These are phyloP conservation scores for Penicillium canescens DNA, from an alignment of 495 filamentous ascomycete species.

Conservation along the genomic window DNA sequence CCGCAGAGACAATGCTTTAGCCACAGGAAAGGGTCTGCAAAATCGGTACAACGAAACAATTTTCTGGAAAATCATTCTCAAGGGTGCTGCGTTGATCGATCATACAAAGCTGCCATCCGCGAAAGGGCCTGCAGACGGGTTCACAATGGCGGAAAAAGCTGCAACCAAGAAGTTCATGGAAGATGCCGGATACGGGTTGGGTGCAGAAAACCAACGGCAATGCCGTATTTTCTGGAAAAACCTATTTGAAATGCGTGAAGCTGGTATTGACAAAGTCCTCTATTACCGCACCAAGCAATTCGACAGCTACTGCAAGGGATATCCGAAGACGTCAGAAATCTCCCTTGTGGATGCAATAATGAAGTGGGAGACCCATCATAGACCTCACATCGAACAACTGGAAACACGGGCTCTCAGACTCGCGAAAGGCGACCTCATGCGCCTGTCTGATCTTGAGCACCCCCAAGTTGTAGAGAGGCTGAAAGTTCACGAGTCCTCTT, in stretches of 20 bases:
- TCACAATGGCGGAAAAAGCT: constrained; percentile 25
- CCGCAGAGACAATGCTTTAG: constrained; percentile 14
- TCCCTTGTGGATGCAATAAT: constrained; percentile 14
- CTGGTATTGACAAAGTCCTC: constrained; percentile 17
- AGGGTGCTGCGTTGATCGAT: constrained; percentile 18
- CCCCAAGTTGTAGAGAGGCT: constrained; percentile 7
- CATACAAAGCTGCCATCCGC: constrained; percentile 11
- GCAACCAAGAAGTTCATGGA: constrained; percentile 22
- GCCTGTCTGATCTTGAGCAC: not conserved
- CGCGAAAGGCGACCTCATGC: not conserved
- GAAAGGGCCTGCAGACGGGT: constrained; percentile 22
- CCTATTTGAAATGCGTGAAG: constrained; percentile 20
- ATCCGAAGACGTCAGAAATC: constrained; percentile 8
- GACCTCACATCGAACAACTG: constrained; percentile 18
- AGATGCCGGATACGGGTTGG: constrained; percentile 12
- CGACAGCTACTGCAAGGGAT: constrained; percentile 18
- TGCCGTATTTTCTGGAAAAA: constrained; percentile 22
- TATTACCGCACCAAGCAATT: constrained; percentile 23
- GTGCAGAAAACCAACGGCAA: constrained; percentile 18
- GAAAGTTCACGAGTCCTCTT: constrained; percentile 9
- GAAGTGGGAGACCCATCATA: constrained; percentile 15
- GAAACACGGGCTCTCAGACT: constrained; percentile 12
- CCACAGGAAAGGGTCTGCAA: constrained; percentile 8
- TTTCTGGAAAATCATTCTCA: constrained; percentile 22
- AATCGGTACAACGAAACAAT: constrained; percentile 17